Evolutionary conservation across 73 alveolate species (phyloP).

Genomic region (Paramecium sonneborni): DNA sequence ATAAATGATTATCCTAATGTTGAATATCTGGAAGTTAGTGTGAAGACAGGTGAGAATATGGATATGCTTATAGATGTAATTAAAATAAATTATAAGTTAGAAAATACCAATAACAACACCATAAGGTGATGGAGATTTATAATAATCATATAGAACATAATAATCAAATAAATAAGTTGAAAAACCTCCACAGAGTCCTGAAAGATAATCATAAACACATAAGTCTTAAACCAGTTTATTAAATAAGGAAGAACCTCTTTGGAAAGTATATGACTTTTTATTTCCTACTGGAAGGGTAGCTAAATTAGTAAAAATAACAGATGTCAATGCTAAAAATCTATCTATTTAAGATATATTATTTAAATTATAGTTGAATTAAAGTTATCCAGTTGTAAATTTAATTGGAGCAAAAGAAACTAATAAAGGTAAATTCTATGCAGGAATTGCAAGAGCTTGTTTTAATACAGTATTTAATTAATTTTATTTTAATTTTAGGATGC

Average conservation of each 20-base stretch:
- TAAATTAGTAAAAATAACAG: constrained; percentile 70
- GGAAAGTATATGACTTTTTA: constrained; percentile 93
- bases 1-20: constrained; percentile 42
- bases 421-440: constrained; percentile 93
- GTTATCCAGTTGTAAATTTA: constrained; percentile 83
- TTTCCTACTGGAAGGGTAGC: constrained; percentile 98
- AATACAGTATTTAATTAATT: constrained; percentile 68
- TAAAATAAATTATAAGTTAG: background rate
- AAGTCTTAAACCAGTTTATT: background rate
- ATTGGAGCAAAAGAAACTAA: constrained; percentile 89
- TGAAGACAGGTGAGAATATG: background rate
- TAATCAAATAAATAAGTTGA: background rate
- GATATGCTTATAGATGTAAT: background rate
- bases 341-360: constrained; percentile 44
- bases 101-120: background rate
- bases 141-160: background rate
- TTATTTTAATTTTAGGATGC: constrained; percentile 76
- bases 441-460: constrained; percentile 96
- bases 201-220: background rate
- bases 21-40: constrained; percentile 39
- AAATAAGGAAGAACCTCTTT: constrained; percentile 52
- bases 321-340: constrained; percentile 15
- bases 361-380: constrained; percentile 41
- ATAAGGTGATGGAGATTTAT: background rate
- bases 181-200: background rate